phyloP scores from a whole-genome alignment of 305 asterid species.

The Vinca major region DNA sequence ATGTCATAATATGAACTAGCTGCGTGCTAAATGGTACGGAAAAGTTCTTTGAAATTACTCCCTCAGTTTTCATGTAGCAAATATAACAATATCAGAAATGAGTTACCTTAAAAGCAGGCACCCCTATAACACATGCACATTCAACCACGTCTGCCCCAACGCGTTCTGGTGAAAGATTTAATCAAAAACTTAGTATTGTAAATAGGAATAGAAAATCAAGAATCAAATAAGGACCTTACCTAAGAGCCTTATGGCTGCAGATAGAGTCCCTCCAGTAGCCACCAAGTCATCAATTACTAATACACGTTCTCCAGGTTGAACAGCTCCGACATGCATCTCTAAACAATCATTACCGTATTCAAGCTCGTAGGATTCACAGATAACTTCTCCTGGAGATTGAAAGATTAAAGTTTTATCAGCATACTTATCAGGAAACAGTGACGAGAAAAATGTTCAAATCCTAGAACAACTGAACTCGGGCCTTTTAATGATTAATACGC shows the following conservation, averaged over 20 bases:
- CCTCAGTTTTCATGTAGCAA: not conserved
- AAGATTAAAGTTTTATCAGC: not conserved
- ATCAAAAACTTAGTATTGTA: not conserved
- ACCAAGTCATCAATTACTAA: constrained; percentile 65
- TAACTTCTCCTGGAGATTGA: constrained; percentile 51
- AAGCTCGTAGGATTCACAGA: constrained; percentile 62
- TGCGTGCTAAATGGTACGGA: not conserved
- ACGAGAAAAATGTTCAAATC: not conserved
- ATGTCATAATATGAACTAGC: no score
- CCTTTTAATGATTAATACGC: not conserved
- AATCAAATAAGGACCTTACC: constrained; percentile 33
- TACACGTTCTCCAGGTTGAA: constrained; percentile 49
- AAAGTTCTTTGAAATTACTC: not conserved
- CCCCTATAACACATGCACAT: constrained; percentile 73
- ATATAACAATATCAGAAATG: constrained; percentile 1
- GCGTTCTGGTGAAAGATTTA: constrained; percentile 33
- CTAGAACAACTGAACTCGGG: not conserved
- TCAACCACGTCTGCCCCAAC: constrained; percentile 73
- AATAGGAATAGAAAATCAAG: not conserved
- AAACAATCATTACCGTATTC: constrained; percentile 72
- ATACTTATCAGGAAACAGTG: not conserved
- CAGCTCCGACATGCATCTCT: constrained; percentile 73
- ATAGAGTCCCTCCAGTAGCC: constrained; percentile 80
- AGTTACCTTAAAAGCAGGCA: constrained; percentile 67
- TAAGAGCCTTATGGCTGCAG: constrained; percentile 68